phyloP scores from a whole-genome alignment of 192 early-diverging fungal species.

The Backusella tuberculispora region DNA sequence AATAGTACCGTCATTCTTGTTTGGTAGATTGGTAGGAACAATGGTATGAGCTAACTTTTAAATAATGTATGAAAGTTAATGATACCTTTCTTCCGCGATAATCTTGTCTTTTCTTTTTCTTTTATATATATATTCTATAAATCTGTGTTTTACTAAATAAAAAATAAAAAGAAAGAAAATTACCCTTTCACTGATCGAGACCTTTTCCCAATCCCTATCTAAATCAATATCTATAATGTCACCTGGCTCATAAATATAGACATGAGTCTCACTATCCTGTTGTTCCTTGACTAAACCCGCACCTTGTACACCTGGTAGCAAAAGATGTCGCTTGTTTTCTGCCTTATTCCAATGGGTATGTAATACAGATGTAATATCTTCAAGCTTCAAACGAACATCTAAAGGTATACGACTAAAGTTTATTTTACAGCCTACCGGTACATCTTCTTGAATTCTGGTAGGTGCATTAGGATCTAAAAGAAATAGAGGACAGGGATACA shows the following conservation, averaged over 20 bases:
- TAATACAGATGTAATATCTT: conserved; percentile 14
- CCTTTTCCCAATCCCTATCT: conserved; percentile 29
- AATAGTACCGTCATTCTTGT: background rate
- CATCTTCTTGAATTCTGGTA: background rate
- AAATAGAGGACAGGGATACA: background rate
- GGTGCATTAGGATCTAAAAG: conserved; percentile 28
- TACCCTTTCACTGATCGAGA: conserved; percentile 38
- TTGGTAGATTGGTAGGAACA: background rate
- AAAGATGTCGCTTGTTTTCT: conserved; percentile 3
- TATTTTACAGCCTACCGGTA: conserved; percentile 14
- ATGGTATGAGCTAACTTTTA: background rate
- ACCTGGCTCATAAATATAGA: conserved; percentile 25
- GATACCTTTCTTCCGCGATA: no score
- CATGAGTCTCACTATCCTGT: background rate
- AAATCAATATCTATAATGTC: conserved; percentile 29
- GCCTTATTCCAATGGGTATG: conserved; percentile 6
- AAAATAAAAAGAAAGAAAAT: no score
- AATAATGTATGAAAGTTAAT: background rate
- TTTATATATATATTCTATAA: no score
- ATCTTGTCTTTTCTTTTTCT: no score
- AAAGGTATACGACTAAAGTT: conserved; percentile 23
- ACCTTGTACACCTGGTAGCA: conserved; percentile 23
- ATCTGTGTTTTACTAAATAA: no score
- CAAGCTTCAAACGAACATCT: conserved; percentile 24
- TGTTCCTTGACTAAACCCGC: conserved; percentile 20